These are phyloP conservation scores for Penicillium expansum DNA, from an alignment of 2,329 filamentous ascomycete species.

Conservation along the genomic window DNA sequence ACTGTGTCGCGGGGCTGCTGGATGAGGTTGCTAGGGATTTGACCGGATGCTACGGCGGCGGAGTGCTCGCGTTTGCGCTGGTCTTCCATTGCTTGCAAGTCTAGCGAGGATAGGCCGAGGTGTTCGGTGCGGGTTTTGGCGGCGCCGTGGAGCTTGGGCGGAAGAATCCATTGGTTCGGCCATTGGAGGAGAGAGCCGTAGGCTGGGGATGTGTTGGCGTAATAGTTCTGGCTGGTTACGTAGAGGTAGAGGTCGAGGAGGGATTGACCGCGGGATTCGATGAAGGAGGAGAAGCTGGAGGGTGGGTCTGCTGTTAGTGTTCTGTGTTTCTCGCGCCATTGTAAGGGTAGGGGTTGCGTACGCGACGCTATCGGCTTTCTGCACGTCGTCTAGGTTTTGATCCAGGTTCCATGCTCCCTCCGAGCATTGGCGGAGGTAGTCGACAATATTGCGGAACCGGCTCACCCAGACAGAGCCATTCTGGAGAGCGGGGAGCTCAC, in stretches of 20 bases:
- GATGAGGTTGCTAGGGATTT: constrained; percentile 51
- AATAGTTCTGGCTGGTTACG: constrained; percentile 86
- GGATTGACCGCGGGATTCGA: constrained; percentile 70
- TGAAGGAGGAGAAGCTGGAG: constrained; percentile 58
- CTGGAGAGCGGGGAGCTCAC: constrained; percentile 57
- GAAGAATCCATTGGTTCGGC: constrained; percentile 83
- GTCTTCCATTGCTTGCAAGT: constrained; percentile 54
- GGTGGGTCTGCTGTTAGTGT: constrained; percentile 1
- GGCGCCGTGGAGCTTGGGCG: constrained; percentile 66
- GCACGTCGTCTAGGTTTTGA: constrained; percentile 39
- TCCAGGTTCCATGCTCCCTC: constrained; percentile 51
- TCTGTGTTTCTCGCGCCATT: background rate
- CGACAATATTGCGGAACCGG: constrained; percentile 54
- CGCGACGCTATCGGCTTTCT: constrained; percentile 51
- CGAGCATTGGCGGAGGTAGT: constrained; percentile 50
- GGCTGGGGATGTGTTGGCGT: constrained; percentile 69
- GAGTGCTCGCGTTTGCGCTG: constrained; percentile 39
- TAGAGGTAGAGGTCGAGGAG: constrained; percentile 86
- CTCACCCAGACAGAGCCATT: constrained; percentile 55
- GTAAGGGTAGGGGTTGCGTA: constrained; percentile 27
- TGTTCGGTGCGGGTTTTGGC: constrained; percentile 69
- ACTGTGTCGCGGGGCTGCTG: constrained; percentile 59
- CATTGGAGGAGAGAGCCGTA: constrained; percentile 79
- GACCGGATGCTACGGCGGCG: constrained; percentile 38
- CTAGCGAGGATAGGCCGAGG: constrained; percentile 66